Percentiles rank a stretch among this genome's conserved stretches.
These are phyloP conservation scores for Bipolaris oryzae DNA, from an alignment of 2,329 filamentous ascomycete species.

Conservation along the genomic window DNA sequence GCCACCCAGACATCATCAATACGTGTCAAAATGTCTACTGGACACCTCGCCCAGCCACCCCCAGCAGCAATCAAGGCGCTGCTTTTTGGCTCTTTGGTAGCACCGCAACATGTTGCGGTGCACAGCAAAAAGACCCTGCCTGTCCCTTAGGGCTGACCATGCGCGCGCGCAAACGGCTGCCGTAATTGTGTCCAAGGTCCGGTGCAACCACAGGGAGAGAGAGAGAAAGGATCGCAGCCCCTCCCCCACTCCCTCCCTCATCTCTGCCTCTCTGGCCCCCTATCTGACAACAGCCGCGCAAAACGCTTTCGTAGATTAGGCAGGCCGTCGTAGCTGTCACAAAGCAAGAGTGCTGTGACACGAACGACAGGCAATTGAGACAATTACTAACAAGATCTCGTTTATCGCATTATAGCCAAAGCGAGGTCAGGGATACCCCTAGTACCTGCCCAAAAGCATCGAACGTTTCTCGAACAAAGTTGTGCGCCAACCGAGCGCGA, in stretches of 20 bases:
- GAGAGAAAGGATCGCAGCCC: background rate
- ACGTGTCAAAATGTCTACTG: conserved; percentile 15
- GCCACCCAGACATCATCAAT: conserved; percentile 2
- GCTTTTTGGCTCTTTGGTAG: background rate
- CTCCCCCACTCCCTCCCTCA: background rate
- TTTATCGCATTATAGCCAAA: conserved; percentile 20
- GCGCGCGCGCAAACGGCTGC: conserved; percentile 7
- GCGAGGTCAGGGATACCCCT: conserved; percentile 29
- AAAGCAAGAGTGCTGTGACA: background rate
- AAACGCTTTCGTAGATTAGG: background rate
- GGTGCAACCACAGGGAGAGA: conserved; percentile 14
- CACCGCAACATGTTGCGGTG: background rate
- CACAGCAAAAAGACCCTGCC: conserved; percentile 23
- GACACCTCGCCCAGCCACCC: conserved; percentile 5
- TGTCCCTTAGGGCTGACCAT: conserved; percentile 22
- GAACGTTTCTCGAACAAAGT: conserved; percentile 30
- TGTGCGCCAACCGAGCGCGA: conserved; percentile 32
- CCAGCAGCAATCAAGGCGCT: background rate
- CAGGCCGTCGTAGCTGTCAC: background rate
- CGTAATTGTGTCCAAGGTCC: conserved; percentile 6
- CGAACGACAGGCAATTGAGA: conserved; percentile 1
- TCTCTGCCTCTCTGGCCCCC: background rate
- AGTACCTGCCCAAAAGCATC: conserved; percentile 19
- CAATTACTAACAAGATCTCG: conserved; percentile 13
- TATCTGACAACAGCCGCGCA: background rate